Percentiles rank a stretch among this genome's conserved stretches.
These are phyloP conservation scores for Coniochaeta sp. DNA, from an alignment of 2,329 filamentous ascomycete genomes.

Conservation along the genomic window DNA sequence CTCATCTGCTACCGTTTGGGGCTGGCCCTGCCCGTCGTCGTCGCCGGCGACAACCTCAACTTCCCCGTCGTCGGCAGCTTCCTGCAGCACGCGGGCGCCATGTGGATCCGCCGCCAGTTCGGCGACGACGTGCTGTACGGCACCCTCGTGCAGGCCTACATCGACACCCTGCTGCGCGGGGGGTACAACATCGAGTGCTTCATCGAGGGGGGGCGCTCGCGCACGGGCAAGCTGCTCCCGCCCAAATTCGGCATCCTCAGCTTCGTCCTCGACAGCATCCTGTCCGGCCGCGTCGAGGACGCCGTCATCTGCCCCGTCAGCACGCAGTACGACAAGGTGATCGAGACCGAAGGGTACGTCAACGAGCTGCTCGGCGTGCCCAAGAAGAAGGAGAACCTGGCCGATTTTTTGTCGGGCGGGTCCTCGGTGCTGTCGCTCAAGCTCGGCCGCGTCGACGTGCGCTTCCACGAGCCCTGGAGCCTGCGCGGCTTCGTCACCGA, in stretches of 20 bases:
- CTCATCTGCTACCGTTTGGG: conserved; percentile 93
- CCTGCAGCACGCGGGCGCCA: conserved; percentile 89
- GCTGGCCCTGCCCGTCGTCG: conserved; percentile 80
- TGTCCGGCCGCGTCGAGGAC: conserved; percentile 83
- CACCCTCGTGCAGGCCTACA: conserved; percentile 91
- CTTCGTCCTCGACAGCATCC: conserved; percentile 83
- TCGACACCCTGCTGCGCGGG: conserved; percentile 83
- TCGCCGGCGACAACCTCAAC: conserved; percentile 94
- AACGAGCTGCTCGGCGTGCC: conserved; percentile 88
- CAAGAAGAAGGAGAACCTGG: conserved; percentile 90
- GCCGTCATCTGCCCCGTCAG: conserved; percentile 92
- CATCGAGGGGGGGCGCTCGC: conserved; percentile 87
- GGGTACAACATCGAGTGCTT: conserved; percentile 97
- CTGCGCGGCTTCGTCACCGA: conserved; percentile 72
- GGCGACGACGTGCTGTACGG: conserved; percentile 86
- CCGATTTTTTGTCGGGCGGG: conserved; percentile 75
- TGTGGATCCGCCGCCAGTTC: conserved; percentile 93
- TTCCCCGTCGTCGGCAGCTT: conserved; percentile 86
- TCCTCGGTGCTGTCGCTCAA: conserved; percentile 85
- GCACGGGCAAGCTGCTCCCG: conserved; percentile 86
- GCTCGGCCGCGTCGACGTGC: conserved; percentile 85
- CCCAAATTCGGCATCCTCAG: conserved; percentile 94
- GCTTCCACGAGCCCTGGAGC: conserved; percentile 96
- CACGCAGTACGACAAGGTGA: conserved; percentile 98
- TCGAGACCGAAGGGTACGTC: conserved; percentile 95